Conservation (phyloP, 2,329 filamentous ascomycete genomes). For the Domatiomyces catenatus region DNA sequence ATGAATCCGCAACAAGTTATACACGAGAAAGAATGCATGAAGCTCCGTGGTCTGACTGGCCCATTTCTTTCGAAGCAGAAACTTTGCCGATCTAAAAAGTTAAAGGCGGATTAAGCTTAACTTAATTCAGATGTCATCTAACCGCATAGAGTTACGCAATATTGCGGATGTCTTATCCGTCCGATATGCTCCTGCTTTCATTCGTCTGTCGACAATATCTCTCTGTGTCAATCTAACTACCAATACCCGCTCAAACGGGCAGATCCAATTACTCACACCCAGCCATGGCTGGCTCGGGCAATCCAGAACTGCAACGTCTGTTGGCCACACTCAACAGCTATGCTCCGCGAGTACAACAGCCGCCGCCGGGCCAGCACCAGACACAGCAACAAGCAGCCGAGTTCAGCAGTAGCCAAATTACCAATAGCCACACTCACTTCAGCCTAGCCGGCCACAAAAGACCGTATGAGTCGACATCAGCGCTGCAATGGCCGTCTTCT, state of each 20-base stretch:
- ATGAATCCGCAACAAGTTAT: not conserved
- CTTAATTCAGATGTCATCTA: not conserved
- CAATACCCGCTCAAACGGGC: too few relatives aligned
- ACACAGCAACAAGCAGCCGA: not conserved
- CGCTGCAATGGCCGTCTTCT: not conserved
- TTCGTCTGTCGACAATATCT: too few relatives aligned
- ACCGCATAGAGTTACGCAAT: not conserved
- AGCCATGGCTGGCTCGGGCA: constrained; percentile 8
- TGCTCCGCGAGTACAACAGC: not conserved
- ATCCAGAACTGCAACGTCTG: constrained; percentile 14
- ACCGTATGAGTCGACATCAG: not conserved
- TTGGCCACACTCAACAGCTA: constrained; percentile 12
- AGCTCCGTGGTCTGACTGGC: not conserved
- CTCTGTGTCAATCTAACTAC: too few relatives aligned
- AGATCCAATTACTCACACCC: not conserved
- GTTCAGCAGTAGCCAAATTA: not conserved
- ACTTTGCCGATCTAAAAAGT: not conserved
- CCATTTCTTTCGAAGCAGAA: not conserved
- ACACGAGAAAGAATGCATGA: not conserved
- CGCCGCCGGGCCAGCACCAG: too few relatives aligned
- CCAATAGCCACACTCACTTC: not conserved
- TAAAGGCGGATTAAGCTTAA: not conserved
- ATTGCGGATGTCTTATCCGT: not conserved
- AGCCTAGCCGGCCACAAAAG: not conserved
- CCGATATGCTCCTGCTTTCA: too few relatives aligned